Evolutionary conservation across 768 basidiomycete genomes (phyloP), one percentile per base, ranked within the genome.

Genomic region (Holtermanniella nyarrowii): DNA sequence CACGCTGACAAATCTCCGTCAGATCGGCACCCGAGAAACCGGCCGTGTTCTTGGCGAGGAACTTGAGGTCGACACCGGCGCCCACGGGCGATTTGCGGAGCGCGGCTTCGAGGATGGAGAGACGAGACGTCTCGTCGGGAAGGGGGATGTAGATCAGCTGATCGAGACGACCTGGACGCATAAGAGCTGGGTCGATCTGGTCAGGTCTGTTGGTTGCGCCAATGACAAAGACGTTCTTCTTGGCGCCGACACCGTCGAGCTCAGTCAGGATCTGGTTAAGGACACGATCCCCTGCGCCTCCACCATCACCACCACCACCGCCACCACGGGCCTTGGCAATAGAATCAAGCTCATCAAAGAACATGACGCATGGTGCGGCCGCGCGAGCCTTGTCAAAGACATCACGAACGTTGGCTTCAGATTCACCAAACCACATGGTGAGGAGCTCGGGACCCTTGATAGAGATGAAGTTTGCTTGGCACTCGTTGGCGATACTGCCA

Each of bases 381-480:
- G 95, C 95, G 61, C 95, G 88, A 25, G 95, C 95, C 76, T 97
- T 97, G 80, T 99, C 95, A 74, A 99, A 99, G 58, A 97, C 89
- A 62, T 97, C 93, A 63, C 95, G 88, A 56, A 99, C 95, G 66
- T 99, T 99, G 59, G 93, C 95, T 76, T 99, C 95, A 4, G 93
- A 97, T 79, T 99, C 95, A 82, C 95, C 95, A 74, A 99, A 97
- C 90, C 95, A 99, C 93, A 97, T 97, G 4, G 91, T 99, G 41
- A 97, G 82, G 41, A 96, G 78, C 75, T 96, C 95, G 56, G 93
- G 93, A 59, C 95, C 93, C 83, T 99, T 99, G 80, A 97, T 95
- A 57, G 84, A 87, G 77, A 97, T 96, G 68, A 97, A 97, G 78
- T 97, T 99, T 75, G 95, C 93, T 71, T 97, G 91, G 70, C 93